A percentile compares a stretch with the other conserved stretches of the same genome.
phyloP scores from a whole-genome alignment of 1,284 basidiomycete genomes.

The Anthracocystis walkeri region DNA sequence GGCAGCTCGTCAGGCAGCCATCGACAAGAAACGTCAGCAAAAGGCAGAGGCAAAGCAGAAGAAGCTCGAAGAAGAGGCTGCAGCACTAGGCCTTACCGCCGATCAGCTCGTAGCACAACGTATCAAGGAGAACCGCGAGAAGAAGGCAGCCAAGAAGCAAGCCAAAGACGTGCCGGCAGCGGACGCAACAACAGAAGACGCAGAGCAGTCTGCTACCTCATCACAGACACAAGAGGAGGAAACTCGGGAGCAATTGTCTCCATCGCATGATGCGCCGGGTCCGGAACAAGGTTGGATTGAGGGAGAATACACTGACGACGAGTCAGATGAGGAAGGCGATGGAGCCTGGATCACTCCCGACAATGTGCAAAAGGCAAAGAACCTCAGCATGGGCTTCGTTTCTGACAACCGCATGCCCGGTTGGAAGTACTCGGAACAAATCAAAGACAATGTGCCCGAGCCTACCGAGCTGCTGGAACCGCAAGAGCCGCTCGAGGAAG shows the following conservation, averaged over 20 bases:
- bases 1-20: slow-evolving; percentile 31
- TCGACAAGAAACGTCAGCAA: slow-evolving; percentile 48
- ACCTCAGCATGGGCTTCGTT: slow-evolving; percentile 79
- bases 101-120: slow-evolving; percentile 37
- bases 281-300: slow-evolving; percentile 36
- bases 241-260: slow-evolving; percentile 4
- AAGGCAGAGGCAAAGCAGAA: slow-evolving; percentile 39
- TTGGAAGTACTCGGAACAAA: slow-evolving; percentile 38
- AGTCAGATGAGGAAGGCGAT: slow-evolving; percentile 73
- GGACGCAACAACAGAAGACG: slow-evolving; percentile 8
- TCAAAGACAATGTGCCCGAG: slow-evolving; percentile 30
- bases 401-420: slow-evolving; percentile 49
- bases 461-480: slow-evolving; percentile 30
- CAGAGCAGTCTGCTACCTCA: background rate
- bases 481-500: slow-evolving; percentile 46
- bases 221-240: slow-evolving; percentile 37
- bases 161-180: slow-evolving; percentile 22
- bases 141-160: slow-evolving; percentile 50
- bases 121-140: slow-evolving; percentile 36
- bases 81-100: slow-evolving; percentile 29
- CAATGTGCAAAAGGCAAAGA: slow-evolving; percentile 89
- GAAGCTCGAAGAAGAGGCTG: slow-evolving; percentile 38
- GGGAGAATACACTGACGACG: slow-evolving; percentile 79
- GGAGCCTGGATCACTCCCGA: slow-evolving; percentile 93
- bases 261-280: slow-evolving; percentile 15